Evolutionary conservation across 2,329 filamentous ascomycete genomes (phyloP), one percentile per base, ranked within the genome.

Genomic region (Myotisia sp.): DNA sequence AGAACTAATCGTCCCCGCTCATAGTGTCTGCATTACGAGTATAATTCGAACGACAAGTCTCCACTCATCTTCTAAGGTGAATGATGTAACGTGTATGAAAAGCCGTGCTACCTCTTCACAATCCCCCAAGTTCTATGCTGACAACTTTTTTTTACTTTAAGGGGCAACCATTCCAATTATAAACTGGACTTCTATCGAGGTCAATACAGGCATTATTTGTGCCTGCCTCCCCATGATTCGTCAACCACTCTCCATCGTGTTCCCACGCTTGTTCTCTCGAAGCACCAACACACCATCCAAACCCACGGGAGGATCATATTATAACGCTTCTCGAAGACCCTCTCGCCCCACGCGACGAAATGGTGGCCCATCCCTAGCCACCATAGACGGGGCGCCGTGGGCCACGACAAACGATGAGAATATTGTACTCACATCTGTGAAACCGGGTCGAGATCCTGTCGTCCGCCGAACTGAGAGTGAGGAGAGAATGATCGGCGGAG

Each of bases 21-120:
- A 29, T 56, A 14, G 52, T 28, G 51, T 55, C 21, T 57, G 51
- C 19, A 43, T 63, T 23, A 63, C 59, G 2, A 63, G 60, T 8
- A 58, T 63, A 28, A 38, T 63, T 36, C 56, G 61, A 9, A 53
- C 57, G 36, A 39, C 27, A 4, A 40, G 34, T 2, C 34, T 42
- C 13, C 7, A 19, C 8, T 8, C 14, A 22, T 35, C 34, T 6
- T 20, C 26, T 3, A 19, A 20, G 8, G 12, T 26, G 6, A 24
- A 27, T 7, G 38, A 42, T 18, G 29, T 35, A 6, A 40, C 38
- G 20, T 42, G 40, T 42, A 16, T 29, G 36, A n/a, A n/a, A n/a
- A n/a, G n/a, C n/a, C n/a, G n/a, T n/a, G n/a, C n/a, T n/a, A n/a
- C n/a, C n/a, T 36, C 6, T 18, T 26, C 24, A 10, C 22, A 3